Evolutionary conservation across 768 basidiomycete genomes (phyloP), one percentile per base, ranked within the genome.

Genomic region (Boletus sp.): DNA sequence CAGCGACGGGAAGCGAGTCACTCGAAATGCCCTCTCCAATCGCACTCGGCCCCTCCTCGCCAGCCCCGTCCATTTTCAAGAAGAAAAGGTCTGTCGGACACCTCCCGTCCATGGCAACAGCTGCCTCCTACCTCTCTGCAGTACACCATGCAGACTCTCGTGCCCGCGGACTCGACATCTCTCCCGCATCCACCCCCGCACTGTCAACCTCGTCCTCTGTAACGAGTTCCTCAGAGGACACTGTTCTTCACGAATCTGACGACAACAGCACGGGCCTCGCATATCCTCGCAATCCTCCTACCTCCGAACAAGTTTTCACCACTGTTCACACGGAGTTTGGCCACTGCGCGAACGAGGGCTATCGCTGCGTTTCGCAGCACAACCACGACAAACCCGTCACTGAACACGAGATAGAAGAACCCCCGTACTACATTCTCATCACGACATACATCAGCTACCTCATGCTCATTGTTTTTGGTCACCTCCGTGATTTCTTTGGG

Each of bases 361-460:
- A 83, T 68, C 79, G 93, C n/a, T 80, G 83, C 62, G 80, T 76
- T 12, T 88, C 88, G 1, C 77, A 83, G 58, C 86, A 92, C 68
- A 75, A 79, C 10, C 72, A 73, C 2, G 64, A 61, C 7, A 70
- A 76, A 7, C 74, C 81, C 2, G 68, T 90, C 57, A 74, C 77
- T 52, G 68, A 77, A 52, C 81, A 84, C 65, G 74, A 82, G 54
- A 87, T 91, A 59, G 84, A 88, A 61, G 92, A 95, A 66, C 96
- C 96, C 4, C 90, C 92, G 0, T 94, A 97, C 70, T 94, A 94
- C 73, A 87, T 97, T 66, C 81, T 98, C 42, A 73, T 98, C 59
- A 86, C 90, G 9, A 96, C 94, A 6, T 98, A 98, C 71, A 80
- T 96, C 73, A 89, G 90, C 76, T 98, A 96, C 76, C 82, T 98